Percentiles rank a stretch among this genome's conserved stretches.
phyloP scores from a whole-genome alignment of 75 land plant species.

The Picea sitchensis region DNA sequence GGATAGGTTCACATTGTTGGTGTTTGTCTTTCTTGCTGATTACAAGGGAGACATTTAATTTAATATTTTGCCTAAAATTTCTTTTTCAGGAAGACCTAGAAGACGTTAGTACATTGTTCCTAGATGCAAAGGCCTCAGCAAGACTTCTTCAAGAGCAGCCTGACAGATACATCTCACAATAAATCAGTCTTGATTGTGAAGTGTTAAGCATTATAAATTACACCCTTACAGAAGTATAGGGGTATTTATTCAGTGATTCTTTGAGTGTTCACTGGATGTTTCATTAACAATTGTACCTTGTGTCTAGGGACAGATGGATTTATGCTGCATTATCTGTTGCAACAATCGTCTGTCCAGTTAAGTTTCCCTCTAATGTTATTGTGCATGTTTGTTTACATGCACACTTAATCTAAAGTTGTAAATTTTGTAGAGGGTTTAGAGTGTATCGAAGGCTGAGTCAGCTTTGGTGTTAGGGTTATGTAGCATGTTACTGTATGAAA shows the following conservation, averaged over 20 bases:
- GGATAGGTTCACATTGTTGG: neutral
- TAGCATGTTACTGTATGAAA: neutral
- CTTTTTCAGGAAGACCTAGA: slow-evolving; percentile 75
- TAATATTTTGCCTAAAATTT: slow-evolving; percentile 13
- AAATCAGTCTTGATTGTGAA: neutral
- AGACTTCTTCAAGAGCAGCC: slow-evolving; percentile 91
- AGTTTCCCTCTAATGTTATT: neutral
- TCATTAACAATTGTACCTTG: neutral
- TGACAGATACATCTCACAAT: slow-evolving; percentile 82
- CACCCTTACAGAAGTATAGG: neutral
- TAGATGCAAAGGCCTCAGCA: slow-evolving; percentile 97
- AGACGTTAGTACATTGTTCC: slow-evolving; percentile 62
- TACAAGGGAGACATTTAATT: neutral
- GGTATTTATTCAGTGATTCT: neutral
- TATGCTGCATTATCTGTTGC: neutral
- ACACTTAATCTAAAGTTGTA: neutral
- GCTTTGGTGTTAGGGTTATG: neutral
- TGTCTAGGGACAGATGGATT: neutral
- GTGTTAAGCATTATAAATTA: neutral
- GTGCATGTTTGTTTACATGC: neutral
- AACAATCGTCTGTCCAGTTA: no score
- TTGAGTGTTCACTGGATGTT: neutral
- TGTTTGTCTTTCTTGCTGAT: neutral
- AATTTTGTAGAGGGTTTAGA: neutral
- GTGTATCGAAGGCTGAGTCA: neutral